Percentiles rank a stretch among this genome's conserved stretches.
Evolutionary conservation across 1,284 basidiomycete genomes (phyloP).

Genomic region (Trametes versicolor): DNA sequence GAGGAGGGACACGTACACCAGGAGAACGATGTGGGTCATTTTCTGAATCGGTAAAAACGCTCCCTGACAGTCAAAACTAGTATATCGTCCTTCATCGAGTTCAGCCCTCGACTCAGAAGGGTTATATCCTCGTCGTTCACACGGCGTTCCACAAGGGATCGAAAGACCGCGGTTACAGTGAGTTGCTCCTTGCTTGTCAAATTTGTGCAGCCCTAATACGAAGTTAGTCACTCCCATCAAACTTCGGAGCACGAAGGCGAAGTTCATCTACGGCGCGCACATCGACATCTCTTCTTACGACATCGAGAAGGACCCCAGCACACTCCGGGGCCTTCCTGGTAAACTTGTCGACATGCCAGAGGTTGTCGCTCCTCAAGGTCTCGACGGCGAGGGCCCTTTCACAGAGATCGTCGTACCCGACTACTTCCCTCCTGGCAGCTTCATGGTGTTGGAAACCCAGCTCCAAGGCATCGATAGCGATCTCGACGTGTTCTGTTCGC

Average conservation of each 20-base stretch:
- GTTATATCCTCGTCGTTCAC: constrained; percentile 90
- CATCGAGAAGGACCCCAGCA: constrained; percentile 60
- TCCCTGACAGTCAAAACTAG: constrained; percentile 49
- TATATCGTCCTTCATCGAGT: constrained; percentile 94
- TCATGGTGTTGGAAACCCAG: constrained; percentile 90
- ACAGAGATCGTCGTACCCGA: constrained; percentile 86
- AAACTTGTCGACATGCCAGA: constrained; percentile 72
- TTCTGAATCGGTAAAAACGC: background rate
- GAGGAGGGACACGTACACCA: constrained; percentile 95
- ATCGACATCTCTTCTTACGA: constrained; percentile 76
- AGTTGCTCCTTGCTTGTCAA: constrained; percentile 30
- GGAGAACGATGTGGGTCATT: constrained; percentile 83
- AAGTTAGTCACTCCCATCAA: constrained; percentile 81
- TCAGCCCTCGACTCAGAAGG: constrained; percentile 90
- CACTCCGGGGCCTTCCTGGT: constrained; percentile 79
- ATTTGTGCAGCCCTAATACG: constrained; percentile 31
- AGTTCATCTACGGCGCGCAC: constrained; percentile 83
- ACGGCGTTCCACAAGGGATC: constrained; percentile 87
- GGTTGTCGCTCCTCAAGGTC: constrained; percentile 61
- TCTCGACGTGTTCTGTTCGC: constrained; percentile 77
- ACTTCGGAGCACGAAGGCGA: constrained; percentile 80
- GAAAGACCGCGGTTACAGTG: constrained; percentile 83
- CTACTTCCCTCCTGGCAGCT: constrained; percentile 90
- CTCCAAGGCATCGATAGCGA: constrained; percentile 72
- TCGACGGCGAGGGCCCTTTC: constrained; percentile 75